Evolutionary conservation across 768 basidiomycete species (phyloP).

Genomic region (Tricholoma bakamatsutake): DNA sequence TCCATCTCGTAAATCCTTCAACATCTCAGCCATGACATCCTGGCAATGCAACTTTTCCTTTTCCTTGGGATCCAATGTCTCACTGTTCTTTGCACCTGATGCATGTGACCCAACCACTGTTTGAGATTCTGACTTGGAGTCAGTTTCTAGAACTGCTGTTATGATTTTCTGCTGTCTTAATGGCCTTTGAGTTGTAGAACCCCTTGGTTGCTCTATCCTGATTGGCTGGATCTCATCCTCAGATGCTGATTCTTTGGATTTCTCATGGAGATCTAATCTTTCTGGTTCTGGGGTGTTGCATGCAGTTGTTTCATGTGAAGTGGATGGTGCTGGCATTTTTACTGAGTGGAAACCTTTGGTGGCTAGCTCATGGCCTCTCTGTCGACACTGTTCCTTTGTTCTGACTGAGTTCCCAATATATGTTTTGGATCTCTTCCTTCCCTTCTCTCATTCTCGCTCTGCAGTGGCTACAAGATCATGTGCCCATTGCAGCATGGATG

Average conservation of each 20-base stretch:
- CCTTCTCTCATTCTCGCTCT: too few species aligned
- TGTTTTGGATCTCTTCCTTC: too few species aligned
- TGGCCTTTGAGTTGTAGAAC: too few species aligned
- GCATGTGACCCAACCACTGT: background rate
- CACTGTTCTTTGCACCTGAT: too few species aligned
- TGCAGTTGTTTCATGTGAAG: background rate
- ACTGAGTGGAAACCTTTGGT: too few species aligned
- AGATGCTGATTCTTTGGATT: background rate
- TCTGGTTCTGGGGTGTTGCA: background rate
- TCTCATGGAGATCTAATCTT: background rate
- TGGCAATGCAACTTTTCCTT: background rate
- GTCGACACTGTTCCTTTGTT: too few species aligned
- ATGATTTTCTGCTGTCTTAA: too few species aligned
- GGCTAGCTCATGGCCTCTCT: too few species aligned
- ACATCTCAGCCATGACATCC: background rate
- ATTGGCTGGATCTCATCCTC: background rate
- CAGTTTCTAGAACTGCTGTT: background rate
- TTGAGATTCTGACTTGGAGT: background rate
- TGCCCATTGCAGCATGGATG: too few species aligned
- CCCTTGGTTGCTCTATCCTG: background rate
- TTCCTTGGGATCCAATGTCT: background rate
- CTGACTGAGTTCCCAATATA: too few species aligned
- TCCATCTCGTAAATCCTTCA: background rate
- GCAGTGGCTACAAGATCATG: too few species aligned
- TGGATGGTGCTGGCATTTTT: too few species aligned